Evolutionary conservation across 805 yeast species (phyloP), one percentile per base, ranked within the genome.

Genomic region (Saturnispora dispora): DNA sequence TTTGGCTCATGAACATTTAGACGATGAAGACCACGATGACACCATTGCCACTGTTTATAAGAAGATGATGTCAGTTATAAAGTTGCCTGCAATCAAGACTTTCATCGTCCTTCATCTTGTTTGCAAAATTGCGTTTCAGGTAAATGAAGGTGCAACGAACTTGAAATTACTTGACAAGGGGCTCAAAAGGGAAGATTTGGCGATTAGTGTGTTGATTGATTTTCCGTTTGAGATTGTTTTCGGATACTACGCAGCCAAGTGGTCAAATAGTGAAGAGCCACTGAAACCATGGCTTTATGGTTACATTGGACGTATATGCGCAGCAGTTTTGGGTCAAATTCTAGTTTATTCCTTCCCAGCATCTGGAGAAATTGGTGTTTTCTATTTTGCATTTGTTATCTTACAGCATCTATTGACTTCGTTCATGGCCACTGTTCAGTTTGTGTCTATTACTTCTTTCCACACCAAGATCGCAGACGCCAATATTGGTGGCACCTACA

Each of bases 401-500:
- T 58, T 83, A 10, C 96, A 87, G 60, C 97, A 93, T 67, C 73
- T 91, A 28, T 64, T 88, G 35, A 87, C 95, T 17, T 85, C 95
- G 9, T 90, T 93, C 67, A 87, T 91, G 95, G 77, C 89, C 5
- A 93, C 99, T 0, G 83, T 93, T 52, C 98, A 91, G 67, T 91
- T 93, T 70, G 98, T 93, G 18, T 85, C 95, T 1, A 81, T 93
- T 42, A 85, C 89, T 62, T 95, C 98, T 0, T 93, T 93, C 74
- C 97, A 91, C 68, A 91, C 97, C 3, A 82, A 83, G 59, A 86
- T 93, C 50, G 96, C 99, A 2, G 99, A 93, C 64, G 98, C 99
- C 0, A 69, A 82, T 18, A 87, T 93, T 60, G 99, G 99, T 17
- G 99, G 99, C 1, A 93, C 99, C 0, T 93, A 93, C 66, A 91